Percentiles rank a stretch among this genome's conserved stretches.
phyloP scores from a whole-genome alignment of 106 monocot genomes.

The Hemerocallis citrina region DNA sequence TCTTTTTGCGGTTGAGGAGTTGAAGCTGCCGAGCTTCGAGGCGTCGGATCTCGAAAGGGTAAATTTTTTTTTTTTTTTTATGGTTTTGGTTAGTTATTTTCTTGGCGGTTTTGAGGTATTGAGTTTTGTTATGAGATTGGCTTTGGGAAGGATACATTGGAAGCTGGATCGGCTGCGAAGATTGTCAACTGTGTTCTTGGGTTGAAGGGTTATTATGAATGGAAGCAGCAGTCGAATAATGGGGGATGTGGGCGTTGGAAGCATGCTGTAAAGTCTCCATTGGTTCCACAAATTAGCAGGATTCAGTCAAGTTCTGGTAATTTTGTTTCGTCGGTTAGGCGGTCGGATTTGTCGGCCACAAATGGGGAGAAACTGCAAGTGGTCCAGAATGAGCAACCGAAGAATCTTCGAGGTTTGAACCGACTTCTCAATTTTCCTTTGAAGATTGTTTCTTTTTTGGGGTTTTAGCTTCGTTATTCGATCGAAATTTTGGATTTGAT shows the following conservation, averaged over 20 bases:
- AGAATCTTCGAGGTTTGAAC: conserved; percentile 31
- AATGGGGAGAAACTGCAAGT: conserved; percentile 15
- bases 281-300: conserved; percentile 8
- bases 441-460: background rate
- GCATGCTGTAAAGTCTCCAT: conserved; percentile 39
- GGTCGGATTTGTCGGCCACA: conserved; percentile 19
- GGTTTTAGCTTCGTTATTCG: background rate
- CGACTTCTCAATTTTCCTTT: background rate
- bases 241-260: conserved; percentile 34
- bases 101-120: too few species aligned
- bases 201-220: conserved; percentile 52
- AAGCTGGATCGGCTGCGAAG: conserved; percentile 46
- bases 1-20: conserved; percentile 49
- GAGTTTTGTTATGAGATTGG: background rate
- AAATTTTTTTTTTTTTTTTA: background rate
- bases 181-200: conserved; percentile 70
- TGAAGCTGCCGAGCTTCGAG: conserved; percentile 67
- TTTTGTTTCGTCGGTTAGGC: conserved; percentile 17
- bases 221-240: conserved; percentile 16
- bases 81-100: background rate
- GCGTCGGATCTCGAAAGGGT: conserved; percentile 75
- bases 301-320: conserved; percentile 7
- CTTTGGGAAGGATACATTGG: conserved; percentile 36
- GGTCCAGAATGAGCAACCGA: conserved; percentile 16
- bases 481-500: background rate